Evolutionary conservation across 441 rosid genomes (phyloP), one percentile per base, ranked within the genome.

Genomic region (Arabidopsis hybrid): DNA sequence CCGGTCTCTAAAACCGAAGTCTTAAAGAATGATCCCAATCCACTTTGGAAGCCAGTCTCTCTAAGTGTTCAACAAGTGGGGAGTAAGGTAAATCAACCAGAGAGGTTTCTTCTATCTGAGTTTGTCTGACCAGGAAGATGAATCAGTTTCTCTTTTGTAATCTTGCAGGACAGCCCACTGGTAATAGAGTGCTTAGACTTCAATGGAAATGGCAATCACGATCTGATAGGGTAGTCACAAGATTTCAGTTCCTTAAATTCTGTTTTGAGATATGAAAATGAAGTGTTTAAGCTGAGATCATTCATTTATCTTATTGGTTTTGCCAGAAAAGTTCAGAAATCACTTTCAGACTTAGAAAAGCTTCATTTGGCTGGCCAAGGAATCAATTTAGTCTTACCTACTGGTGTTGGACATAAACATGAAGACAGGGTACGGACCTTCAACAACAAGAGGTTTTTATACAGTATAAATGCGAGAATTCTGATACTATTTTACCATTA

Each of bases 1-100:
- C 90, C 97, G 16, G 89, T 92, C 14, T 90, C 93, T 64, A 94
- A 90, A 82, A 90, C 99, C 36, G 95, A 94, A 82, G 97, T 91
- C 68, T 60, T 90, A 55, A 90, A 87, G 88, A 94, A 92, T 78
- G 91, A 90, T 76, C 74, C 76, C 21, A 83, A 76, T 72, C 97
- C 95, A 61, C 43, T 67, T 50, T 94, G 99, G 99, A 88, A 92
- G 73, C 86, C 95, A 51, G 79, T 94, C 62, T 88, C 75, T 84
- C 79, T 94, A 78, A 94, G 85, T 77, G 83, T 87, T 71, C 97
- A 92, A 79, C 97, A 92, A 87, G 88, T 92, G 40, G 97, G 97
- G 83, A 88, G 92, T 87, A 92, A 89, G 97, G 98, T 93, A 38
- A 86, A 60, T 56, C 36, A 29, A 16, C 47, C 29, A 17, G 29